Evolutionary conservation across 1,284 basidiomycete genomes (phyloP).

Genomic region (Papiliotrema nemorosa): DNA sequence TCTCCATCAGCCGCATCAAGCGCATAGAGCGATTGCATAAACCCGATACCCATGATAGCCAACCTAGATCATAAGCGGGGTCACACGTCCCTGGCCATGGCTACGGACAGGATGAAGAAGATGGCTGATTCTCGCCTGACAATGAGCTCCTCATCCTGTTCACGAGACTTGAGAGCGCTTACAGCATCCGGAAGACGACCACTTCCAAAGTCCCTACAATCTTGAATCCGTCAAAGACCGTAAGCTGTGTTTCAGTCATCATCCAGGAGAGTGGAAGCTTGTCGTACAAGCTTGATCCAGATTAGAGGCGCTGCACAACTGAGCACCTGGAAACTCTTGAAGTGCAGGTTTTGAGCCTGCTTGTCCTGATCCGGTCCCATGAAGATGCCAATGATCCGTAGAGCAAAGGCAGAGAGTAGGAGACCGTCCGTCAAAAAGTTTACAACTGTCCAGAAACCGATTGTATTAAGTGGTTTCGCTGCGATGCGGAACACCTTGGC

Average conservation of each 20-base stretch:
- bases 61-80: conserved; percentile 54
- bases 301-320: conserved; percentile 82
- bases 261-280: conserved; percentile 64
- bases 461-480: conserved; percentile 25
- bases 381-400: conserved; percentile 65
- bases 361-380: conserved; percentile 48
- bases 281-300: conserved; percentile 86
- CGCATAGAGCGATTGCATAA: conserved; percentile 71
- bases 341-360: conserved; percentile 50
- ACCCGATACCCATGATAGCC: conserved; percentile 76
- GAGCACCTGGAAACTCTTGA: conserved; percentile 79
- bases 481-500: conserved; percentile 57
- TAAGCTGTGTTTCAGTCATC: conserved; percentile 36
- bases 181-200: conserved; percentile 62
- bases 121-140: conserved; percentile 75
- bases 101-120: conserved; percentile 74
- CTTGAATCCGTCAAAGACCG: conserved; percentile 61
- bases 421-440: conserved; percentile 68
- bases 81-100: background rate
- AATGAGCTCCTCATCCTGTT: conserved; percentile 1
- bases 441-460: conserved; percentile 74
- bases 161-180: conserved; percentile 7
- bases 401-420: conserved; percentile 65
- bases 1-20: conserved; percentile 85
- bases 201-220: conserved; percentile 50